Conservation (phyloP, 164 flowering plant genomes). For the Magnolia sinica region DNA sequence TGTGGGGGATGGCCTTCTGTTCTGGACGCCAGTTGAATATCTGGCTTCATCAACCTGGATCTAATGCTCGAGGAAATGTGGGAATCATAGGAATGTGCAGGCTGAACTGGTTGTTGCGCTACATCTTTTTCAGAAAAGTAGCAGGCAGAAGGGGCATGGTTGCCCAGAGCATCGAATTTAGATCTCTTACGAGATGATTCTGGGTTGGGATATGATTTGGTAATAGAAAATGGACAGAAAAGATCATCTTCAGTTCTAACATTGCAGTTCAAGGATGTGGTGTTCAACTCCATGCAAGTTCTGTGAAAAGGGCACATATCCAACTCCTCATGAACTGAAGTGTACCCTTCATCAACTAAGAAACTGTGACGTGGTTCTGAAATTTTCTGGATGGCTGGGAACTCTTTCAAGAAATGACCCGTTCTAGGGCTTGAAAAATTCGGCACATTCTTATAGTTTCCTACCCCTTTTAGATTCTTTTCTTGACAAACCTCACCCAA, state of each 20-base stretch:
- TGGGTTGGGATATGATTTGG: conserved; percentile 13
- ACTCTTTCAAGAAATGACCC: conserved; percentile 5
- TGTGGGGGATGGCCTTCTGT: conserved; percentile 14
- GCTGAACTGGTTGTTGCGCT: conserved; percentile 21
- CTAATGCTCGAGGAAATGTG: conserved; percentile 16
- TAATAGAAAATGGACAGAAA: conserved; percentile 19
- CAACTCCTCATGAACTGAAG: conserved; percentile 16
- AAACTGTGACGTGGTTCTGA: conserved; percentile 16
- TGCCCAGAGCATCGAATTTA: conserved; percentile 17
- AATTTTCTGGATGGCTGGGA: conserved; percentile 16
- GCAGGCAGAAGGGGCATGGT: conserved; percentile 19
- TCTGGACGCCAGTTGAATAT: conserved; percentile 17
- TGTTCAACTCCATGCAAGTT: conserved; percentile 12
- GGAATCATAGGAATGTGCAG: conserved; percentile 16
- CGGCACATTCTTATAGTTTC: conserved; percentile 17
- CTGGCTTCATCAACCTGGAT: conserved; percentile 16
- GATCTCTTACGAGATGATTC: conserved; percentile 16
- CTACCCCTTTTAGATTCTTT: conserved; percentile 11
- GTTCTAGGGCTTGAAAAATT: conserved; percentile 22
- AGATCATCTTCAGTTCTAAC: conserved; percentile 21
- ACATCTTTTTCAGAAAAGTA: conserved; percentile 17
- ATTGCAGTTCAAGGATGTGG: conserved; percentile 13
- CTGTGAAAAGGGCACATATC: conserved; percentile 21
- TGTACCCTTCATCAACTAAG: conserved; percentile 28
- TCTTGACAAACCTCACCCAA: conserved; percentile 8